phyloP scores from a whole-genome alignment of 768 basidiomycete species.

The Mycena kentingensis region DNA sequence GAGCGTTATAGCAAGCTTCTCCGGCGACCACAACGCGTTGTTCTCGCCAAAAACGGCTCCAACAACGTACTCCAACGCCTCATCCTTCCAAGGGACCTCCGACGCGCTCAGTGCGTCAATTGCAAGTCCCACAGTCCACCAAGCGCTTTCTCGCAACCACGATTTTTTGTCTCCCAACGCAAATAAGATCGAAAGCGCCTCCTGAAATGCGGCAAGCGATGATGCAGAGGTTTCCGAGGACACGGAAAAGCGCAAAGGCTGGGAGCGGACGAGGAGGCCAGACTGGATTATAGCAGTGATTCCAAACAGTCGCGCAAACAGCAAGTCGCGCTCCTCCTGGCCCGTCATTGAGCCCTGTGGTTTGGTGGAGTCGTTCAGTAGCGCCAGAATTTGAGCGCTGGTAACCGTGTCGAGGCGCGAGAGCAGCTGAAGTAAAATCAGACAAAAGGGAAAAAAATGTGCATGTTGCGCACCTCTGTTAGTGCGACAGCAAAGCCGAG shows the following conservation, averaged over 20 bases:
- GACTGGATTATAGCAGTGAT: slow-evolving; percentile 85
- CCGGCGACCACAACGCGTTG: slow-evolving; percentile 70
- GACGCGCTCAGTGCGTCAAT: slow-evolving; percentile 61
- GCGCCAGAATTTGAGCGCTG: slow-evolving; percentile 71
- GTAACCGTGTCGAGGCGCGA: slow-evolving; percentile 78
- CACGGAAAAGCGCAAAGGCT: slow-evolving; percentile 52
- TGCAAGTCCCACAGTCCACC: slow-evolving; percentile 76
- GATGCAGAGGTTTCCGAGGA: slow-evolving; percentile 58
- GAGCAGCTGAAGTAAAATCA: slow-evolving; percentile 58
- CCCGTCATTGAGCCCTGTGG: slow-evolving; percentile 77
- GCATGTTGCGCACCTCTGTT: slow-evolving; percentile 74
- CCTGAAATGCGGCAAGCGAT: slow-evolving; percentile 57
- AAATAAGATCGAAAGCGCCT: slow-evolving; percentile 61
- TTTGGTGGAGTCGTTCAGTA: slow-evolving; percentile 73
- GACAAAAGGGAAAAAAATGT: slow-evolving; percentile 1
- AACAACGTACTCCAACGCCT: slow-evolving; percentile 56
- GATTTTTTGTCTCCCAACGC: slow-evolving; percentile 79
- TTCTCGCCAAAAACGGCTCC: slow-evolving; percentile 56
- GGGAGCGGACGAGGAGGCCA: slow-evolving; percentile 69
- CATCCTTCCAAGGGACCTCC: slow-evolving; percentile 68
- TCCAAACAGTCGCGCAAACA: slow-evolving; percentile 93
- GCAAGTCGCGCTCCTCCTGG: slow-evolving; percentile 89
- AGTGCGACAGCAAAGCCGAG: slow-evolving; percentile 95
- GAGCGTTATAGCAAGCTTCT: slow-evolving; percentile 82
- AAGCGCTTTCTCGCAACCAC: slow-evolving; percentile 89